Percentiles rank a stretch among this genome's conserved stretches.
Conservation (phyloP, 371 early-diverging fungal species). For the Rhizopus stolonifer region DNA sequence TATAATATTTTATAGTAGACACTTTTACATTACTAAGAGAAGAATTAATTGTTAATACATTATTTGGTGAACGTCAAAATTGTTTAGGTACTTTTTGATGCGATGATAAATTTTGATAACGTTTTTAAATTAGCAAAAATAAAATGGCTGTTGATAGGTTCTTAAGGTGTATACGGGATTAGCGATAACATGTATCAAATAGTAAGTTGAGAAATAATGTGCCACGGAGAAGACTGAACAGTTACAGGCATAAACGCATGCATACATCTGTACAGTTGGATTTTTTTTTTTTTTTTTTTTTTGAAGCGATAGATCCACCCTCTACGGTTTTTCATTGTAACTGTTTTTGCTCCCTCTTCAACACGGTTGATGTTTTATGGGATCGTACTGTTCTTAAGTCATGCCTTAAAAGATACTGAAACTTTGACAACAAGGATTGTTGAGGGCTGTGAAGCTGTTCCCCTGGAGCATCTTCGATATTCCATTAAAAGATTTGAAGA, state of each 20-base stretch:
- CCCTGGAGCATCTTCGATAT: neutral
- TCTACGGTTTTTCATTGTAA: too few relatives aligned
- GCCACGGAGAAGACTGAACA: neutral
- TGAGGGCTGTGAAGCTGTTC: neutral
- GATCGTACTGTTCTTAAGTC: constrained; percentile 1
- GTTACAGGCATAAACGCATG: constrained; percentile 1
- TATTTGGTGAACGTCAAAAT: neutral
- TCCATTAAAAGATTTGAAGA: neutral
- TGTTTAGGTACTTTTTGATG: neutral
- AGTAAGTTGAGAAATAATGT: too few relatives aligned
- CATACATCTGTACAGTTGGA: neutral
- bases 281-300: too few relatives aligned
- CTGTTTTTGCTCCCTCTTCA: too few relatives aligned
- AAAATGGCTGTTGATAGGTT: too few relatives aligned
- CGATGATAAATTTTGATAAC: too few relatives aligned
- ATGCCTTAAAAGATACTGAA: constrained; percentile 1
- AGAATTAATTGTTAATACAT: neutral
- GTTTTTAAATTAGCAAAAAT: too few relatives aligned
- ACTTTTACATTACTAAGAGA: neutral
- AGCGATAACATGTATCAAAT: too few relatives aligned
- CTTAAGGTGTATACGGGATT: too few relatives aligned
- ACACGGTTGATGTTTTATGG: neutral
- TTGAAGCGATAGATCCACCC: too few relatives aligned
- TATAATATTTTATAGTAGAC: neutral
- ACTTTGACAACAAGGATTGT: neutral